Evolutionary conservation across 2,329 filamentous ascomycete species (phyloP).

Genomic region (Trichoderma hamatum): DNA sequence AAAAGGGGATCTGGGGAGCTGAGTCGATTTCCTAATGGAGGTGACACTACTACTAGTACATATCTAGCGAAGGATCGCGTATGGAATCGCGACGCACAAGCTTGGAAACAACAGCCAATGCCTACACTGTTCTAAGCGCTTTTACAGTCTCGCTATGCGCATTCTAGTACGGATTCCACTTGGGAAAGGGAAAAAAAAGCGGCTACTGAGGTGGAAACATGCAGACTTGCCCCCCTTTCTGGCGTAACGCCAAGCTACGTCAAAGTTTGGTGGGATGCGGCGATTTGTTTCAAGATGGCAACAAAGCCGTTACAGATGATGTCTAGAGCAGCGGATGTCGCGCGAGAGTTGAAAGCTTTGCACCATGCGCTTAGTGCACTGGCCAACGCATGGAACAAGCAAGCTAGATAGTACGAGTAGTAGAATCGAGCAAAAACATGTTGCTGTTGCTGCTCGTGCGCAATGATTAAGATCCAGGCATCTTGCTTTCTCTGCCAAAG

Average conservation of each 20-base stretch:
- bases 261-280: constrained; percentile 7
- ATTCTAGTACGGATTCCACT: neutral
- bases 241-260: constrained; percentile 11
- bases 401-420: neutral
- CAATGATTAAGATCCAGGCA: neutral
- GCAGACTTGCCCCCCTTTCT: neutral
- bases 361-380: neutral
- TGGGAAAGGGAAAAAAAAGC: neutral
- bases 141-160: neutral
- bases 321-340: constrained; percentile 7
- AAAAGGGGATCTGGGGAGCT: neutral
- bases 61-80: neutral
- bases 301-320: constrained; percentile 20
- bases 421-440: neutral
- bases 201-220: neutral
- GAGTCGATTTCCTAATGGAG: neutral
- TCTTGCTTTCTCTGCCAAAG: neutral
- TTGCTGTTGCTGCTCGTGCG: neutral
- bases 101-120: neutral
- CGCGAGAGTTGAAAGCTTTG: neutral
- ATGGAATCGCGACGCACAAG: neutral
- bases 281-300: constrained; percentile 20
- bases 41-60: neutral
- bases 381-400: too few species aligned
- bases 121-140: neutral